Conservation (phyloP, 2,329 filamentous ascomycete species). For the Trichoderma lentiforme region DNA sequence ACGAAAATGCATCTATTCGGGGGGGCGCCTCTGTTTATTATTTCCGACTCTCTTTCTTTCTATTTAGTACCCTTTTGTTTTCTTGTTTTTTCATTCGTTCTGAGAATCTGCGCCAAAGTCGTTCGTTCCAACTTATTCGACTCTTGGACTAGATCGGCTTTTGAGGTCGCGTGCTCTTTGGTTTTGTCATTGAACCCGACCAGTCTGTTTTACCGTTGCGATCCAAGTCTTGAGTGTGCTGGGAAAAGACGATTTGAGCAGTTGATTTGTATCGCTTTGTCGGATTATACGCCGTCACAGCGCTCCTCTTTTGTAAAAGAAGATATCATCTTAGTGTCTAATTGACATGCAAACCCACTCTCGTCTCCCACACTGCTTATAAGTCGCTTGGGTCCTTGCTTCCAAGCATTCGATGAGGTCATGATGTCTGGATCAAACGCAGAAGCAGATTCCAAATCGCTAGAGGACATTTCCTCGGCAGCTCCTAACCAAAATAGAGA, state of each 20-base stretch:
- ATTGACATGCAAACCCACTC: not conserved
- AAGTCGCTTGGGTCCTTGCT: not conserved
- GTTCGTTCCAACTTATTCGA: not conserved
- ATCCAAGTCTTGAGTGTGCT: not conserved
- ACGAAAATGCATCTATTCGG: not conserved
- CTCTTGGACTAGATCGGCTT: not conserved
- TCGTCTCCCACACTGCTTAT: not conserved
- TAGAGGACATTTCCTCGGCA: not conserved
- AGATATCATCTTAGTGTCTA: not conserved
- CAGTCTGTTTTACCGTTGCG: not conserved
- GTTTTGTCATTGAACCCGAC: not conserved
- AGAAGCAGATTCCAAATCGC: not conserved
- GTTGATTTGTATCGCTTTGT: not conserved
- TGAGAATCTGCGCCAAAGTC: not conserved
- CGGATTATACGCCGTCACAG: not conserved
- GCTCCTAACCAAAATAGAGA: not conserved
- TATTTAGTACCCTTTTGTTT: not conserved
- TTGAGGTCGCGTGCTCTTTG: slow-evolving; percentile 2
- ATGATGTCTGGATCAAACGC: not conserved
- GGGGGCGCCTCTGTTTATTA: not conserved
- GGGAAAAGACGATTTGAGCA: not conserved
- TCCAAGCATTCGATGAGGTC: not conserved
- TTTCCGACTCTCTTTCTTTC: not conserved
- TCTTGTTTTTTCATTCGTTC: not conserved
- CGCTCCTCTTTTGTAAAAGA: not conserved